Percentiles rank a stretch among this genome's conserved stretches.
These are phyloP conservation scores for Nothopassalora personata DNA, from an alignment of 2,329 filamentous ascomycete genomes.

Conservation along the genomic window DNA sequence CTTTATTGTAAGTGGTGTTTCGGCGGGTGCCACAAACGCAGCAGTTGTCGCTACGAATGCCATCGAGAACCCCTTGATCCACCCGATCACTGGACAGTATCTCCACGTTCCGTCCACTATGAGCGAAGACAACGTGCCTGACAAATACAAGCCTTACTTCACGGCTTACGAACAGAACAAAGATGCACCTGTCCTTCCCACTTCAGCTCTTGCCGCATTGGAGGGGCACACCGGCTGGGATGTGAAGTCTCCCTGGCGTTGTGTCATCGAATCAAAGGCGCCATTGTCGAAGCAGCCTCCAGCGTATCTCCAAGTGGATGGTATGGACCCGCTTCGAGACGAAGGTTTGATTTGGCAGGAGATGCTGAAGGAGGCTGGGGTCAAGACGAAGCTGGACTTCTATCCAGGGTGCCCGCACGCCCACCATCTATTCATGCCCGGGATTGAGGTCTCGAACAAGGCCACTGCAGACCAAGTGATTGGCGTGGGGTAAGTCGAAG, in stretches of 20 bases:
- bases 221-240: conserved; percentile 4
- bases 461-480: conserved; percentile 5
- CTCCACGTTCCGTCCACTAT: conserved; percentile 41
- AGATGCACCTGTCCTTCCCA: conserved; percentile 2
- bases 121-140: conserved; percentile 30
- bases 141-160: conserved; percentile 36
- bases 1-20: conserved; percentile 45
- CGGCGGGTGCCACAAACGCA: conserved; percentile 40
- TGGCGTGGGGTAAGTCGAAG: conserved; percentile 4
- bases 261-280: background rate
- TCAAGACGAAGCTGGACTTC: conserved; percentile 41
- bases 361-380: conserved; percentile 38
- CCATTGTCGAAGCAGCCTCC: conserved; percentile 30
- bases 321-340: conserved; percentile 48
- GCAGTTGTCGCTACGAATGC: conserved; percentile 38
- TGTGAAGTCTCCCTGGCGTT: conserved; percentile 1
- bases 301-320: conserved; percentile 48
- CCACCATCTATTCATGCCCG: conserved; percentile 6
- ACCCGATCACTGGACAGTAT: conserved; percentile 40
- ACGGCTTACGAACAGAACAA: conserved; percentile 23
- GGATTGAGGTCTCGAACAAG: conserved; percentile 3
- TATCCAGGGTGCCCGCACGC: conserved; percentile 5
- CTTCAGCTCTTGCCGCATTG: background rate
- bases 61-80: conserved; percentile 37
- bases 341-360: conserved; percentile 49